phyloP scores from a whole-genome alignment of 148 eudicot genomes.

The Simmondsia chinensis region DNA sequence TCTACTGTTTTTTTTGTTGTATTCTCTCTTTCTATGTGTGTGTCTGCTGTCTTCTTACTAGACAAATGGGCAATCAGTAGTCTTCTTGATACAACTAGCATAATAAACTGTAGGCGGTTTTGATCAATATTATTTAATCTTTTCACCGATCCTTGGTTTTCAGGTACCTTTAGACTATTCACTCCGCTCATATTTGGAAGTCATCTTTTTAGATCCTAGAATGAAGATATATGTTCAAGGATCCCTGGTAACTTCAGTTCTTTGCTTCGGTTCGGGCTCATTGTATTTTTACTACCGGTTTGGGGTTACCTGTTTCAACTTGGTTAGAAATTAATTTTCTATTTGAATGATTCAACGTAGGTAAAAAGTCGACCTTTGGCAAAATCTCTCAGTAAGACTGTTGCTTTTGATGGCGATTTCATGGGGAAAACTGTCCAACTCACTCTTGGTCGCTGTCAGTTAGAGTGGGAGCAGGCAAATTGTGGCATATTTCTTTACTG shows the following conservation, averaged over 20 bases:
- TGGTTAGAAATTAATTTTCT: neutral
- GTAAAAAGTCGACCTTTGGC: slow-evolving; percentile 61
- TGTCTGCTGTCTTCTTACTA: too few relatives aligned
- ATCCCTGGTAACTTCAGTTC: slow-evolving; percentile 33
- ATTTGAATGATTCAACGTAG: slow-evolving; percentile 19
- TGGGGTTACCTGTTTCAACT: neutral
- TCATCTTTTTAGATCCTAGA: slow-evolving; percentile 59
- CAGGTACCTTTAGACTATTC: slow-evolving; percentile 70
- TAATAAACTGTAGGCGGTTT: too few relatives aligned
- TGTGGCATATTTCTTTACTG: slow-evolving; percentile 77
- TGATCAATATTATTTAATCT: neutral
- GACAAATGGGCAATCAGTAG: too few relatives aligned
- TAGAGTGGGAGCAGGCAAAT: slow-evolving; percentile 64
- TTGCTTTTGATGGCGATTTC: slow-evolving; percentile 27
- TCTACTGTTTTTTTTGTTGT: neutral
- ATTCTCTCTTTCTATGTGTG: too few relatives aligned
- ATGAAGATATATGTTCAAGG: slow-evolving; percentile 74
- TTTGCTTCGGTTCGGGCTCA: too few relatives aligned
- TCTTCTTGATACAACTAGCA: too few relatives aligned
- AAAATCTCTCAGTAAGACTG: slow-evolving; percentile 43
- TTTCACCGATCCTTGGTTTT: slow-evolving; percentile 2
- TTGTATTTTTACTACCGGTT: too few relatives aligned
- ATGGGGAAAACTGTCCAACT: slow-evolving; percentile 45
- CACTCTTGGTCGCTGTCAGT: slow-evolving; percentile 47
- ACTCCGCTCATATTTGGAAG: slow-evolving; percentile 56